Percentiles rank a stretch among this genome's conserved stretches.
These are phyloP conservation scores for Grosmannia clavigera DNA, from an alignment of 2,329 filamentous ascomycete species.

Conservation along the genomic window DNA sequence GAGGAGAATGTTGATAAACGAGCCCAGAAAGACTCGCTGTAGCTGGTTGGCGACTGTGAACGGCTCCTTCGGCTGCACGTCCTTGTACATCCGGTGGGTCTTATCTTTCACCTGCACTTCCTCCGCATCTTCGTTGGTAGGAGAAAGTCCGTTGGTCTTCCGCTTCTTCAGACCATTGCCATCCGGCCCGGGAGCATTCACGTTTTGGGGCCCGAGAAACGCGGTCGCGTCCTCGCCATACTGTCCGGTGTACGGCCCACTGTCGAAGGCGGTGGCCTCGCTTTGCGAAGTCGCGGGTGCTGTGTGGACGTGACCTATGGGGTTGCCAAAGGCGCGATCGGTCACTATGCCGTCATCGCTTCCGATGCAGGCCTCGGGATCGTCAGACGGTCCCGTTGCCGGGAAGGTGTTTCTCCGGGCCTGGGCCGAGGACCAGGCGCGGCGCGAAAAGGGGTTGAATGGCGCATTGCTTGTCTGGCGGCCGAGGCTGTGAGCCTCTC, in stretches of 20 bases:
- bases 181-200: slow-evolving; percentile 1
- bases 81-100: slow-evolving; percentile 28
- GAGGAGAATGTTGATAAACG: slow-evolving; percentile 77
- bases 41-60: slow-evolving; percentile 55
- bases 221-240: background rate
- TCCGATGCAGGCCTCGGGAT: slow-evolving; percentile 21
- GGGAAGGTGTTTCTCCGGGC: slow-evolving; percentile 21
- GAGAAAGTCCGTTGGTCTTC: slow-evolving; percentile 13
- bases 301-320: slow-evolving; percentile 23
- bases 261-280: background rate
- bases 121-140: slow-evolving; percentile 5
- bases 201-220: slow-evolving; percentile 1
- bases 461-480: slow-evolving; percentile 24
- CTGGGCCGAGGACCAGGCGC: slow-evolving; percentile 19
- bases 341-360: slow-evolving; percentile 14
- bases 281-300: slow-evolving; percentile 7
- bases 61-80: slow-evolving; percentile 36
- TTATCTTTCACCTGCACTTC: slow-evolving; percentile 25
- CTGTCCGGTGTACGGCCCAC: background rate
- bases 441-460: slow-evolving; percentile 33
- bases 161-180: slow-evolving; percentile 11
- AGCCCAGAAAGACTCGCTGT: slow-evolving; percentile 63
- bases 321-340: slow-evolving; percentile 15
- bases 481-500: slow-evolving; percentile 29
- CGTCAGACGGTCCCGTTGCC: background rate